phyloP scores from a whole-genome alignment of 768 basidiomycete genomes.

The Dentipellis sp. region DNA sequence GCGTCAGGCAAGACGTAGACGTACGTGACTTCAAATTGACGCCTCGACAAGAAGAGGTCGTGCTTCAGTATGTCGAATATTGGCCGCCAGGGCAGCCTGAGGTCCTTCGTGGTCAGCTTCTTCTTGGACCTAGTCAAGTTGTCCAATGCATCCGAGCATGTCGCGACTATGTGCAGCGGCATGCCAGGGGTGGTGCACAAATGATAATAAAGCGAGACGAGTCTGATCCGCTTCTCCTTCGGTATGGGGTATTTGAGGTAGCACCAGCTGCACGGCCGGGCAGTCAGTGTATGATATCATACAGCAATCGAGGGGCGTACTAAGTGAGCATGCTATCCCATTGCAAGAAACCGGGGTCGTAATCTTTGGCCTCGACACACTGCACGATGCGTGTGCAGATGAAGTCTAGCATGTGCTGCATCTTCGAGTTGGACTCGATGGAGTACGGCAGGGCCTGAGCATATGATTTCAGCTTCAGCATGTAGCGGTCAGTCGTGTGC shows the following conservation, averaged over 20 bases:
- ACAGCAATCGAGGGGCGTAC: slow-evolving; percentile 31
- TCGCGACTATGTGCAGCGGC: slow-evolving; percentile 58
- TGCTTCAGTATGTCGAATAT: slow-evolving; percentile 59
- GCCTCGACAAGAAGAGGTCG: slow-evolving; percentile 67
- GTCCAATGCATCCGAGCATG: slow-evolving; percentile 55
- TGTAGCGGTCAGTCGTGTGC: slow-evolving; percentile 34
- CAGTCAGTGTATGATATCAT: slow-evolving; percentile 8
- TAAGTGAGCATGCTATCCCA: slow-evolving; percentile 73
- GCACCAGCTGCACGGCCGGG: slow-evolving; percentile 46
- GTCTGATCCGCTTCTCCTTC: slow-evolving; percentile 60
- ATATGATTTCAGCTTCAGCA: slow-evolving; percentile 54
- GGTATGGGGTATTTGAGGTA: slow-evolving; percentile 85
- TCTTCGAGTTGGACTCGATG: slow-evolving; percentile 65
- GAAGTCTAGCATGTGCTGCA: slow-evolving; percentile 69
- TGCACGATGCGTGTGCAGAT: slow-evolving; percentile 62
- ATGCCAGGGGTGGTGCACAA: slow-evolving; percentile 70
- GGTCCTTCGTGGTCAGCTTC: slow-evolving; percentile 66
- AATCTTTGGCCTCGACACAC: slow-evolving; percentile 72
- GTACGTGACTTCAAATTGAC: slow-evolving; percentile 74
- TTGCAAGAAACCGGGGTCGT: slow-evolving; percentile 69
- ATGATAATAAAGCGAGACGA: slow-evolving; percentile 76
- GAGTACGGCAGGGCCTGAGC: slow-evolving; percentile 65
- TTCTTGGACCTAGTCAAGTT: slow-evolving; percentile 57
- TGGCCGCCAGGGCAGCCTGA: slow-evolving; percentile 79
- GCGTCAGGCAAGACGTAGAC: slow-evolving; percentile 16